phyloP scores from a whole-genome alignment of 2,329 filamentous ascomycete genomes.

The Neonectria ditissima region DNA sequence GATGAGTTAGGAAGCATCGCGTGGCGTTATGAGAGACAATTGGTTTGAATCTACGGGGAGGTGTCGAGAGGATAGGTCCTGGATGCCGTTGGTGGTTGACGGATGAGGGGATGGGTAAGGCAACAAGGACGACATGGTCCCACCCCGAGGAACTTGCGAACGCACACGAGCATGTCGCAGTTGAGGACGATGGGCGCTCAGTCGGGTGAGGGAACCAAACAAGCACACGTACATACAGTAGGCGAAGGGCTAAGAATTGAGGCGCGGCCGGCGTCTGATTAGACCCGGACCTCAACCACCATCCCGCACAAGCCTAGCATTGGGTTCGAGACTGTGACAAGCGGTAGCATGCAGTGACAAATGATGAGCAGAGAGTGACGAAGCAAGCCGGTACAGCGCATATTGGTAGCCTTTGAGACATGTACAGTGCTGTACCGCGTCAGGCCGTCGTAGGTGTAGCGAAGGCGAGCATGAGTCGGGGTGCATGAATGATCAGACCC shows the following conservation, averaged over 20 bases:
- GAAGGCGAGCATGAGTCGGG: neutral
- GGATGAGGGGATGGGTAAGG: neutral
- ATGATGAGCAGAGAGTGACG: neutral
- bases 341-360: neutral
- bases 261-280: neutral
- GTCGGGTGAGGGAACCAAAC: neutral
- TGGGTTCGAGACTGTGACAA: neutral
- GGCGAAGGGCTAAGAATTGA: neutral
- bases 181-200: neutral
- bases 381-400: neutral
- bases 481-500: slow-evolving; percentile 1
- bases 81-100: neutral
- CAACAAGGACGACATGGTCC: neutral
- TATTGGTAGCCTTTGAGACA: neutral
- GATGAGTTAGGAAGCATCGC: slow-evolving; percentile 38
- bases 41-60: slow-evolving; percentile 21
- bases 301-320: neutral
- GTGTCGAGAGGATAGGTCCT: slow-evolving; percentile 9
- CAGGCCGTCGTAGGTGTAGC: neutral
- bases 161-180: neutral
- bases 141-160: too few relatives aligned
- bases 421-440: neutral
- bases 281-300: neutral
- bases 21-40: slow-evolving; percentile 39
- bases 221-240: neutral